phyloP scores from a whole-genome alignment of 306 rosid species.

The Quillaja saponaria region DNA sequence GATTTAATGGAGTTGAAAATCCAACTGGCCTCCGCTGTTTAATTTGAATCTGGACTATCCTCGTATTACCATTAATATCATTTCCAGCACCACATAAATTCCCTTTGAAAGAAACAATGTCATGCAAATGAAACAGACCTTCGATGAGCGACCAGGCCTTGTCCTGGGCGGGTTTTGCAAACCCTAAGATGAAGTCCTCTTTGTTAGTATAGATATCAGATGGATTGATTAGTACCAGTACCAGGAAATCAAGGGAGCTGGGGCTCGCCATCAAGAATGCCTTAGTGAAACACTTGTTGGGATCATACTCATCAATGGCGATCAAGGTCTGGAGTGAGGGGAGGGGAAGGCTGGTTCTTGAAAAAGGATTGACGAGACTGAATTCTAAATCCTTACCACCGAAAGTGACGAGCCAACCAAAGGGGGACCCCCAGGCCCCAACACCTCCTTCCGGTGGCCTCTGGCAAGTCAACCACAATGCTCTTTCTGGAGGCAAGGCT shows the following conservation, averaged over 20 bases:
- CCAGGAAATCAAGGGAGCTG: too few relatives aligned
- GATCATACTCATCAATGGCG: background rate
- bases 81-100: too few relatives aligned
- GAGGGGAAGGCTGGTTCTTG: background rate
- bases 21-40: background rate
- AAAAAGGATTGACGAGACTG: background rate
- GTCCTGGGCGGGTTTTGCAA: background rate
- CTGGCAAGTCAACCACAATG: background rate
- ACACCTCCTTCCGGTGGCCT: background rate
- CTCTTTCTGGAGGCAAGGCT: background rate
- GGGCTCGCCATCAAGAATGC: too few relatives aligned
- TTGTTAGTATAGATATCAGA: too few relatives aligned
- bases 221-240: too few relatives aligned
- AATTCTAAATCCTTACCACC: background rate
- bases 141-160: background rate
- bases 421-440: background rate
- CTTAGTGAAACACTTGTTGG: too few relatives aligned
- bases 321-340: background rate
- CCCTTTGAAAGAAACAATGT: background rate
- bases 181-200: background rate
- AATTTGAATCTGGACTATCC: too few relatives aligned
- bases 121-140: background rate
- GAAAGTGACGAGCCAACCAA: background rate
- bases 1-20: background rate
- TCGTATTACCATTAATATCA: too few relatives aligned